Percentiles rank a stretch among this genome's conserved stretches.
Conservation (phyloP, 139 green algal genomes). For the Chlorella sp. region DNA sequence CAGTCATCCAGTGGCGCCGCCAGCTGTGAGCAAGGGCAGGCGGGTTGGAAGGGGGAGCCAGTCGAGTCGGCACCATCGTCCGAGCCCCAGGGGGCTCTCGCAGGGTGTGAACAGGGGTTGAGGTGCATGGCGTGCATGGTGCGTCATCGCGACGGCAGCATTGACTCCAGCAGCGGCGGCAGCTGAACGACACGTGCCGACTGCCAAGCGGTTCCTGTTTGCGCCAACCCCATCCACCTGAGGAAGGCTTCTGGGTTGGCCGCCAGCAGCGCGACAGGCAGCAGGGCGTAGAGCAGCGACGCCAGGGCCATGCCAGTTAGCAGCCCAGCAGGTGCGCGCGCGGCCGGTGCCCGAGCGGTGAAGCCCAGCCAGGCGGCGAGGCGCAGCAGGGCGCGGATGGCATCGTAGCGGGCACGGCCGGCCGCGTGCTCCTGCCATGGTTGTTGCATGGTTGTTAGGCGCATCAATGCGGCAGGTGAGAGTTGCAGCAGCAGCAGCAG, state of each 20-base stretch:
- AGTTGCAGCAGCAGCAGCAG: too few species aligned
- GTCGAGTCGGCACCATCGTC: too few species aligned
- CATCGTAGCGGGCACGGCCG: background rate
- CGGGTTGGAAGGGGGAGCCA: background rate
- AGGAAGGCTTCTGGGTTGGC: background rate
- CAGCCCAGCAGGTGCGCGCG: background rate
- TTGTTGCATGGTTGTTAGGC: too few species aligned
- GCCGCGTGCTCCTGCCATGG: background rate
- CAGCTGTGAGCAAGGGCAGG: background rate
- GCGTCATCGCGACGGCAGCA: background rate
- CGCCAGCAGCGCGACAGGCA: background rate
- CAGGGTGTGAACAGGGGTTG: background rate
- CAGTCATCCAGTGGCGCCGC: background rate
- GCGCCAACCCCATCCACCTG: background rate
- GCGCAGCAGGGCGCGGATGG: background rate
- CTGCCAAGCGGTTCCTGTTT: too few species aligned
- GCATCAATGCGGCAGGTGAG: too few species aligned
- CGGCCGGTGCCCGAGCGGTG: background rate
- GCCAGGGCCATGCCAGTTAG: background rate
- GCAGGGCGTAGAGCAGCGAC: background rate
- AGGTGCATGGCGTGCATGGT: background rate
- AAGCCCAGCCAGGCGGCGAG: constrained; percentile 3
- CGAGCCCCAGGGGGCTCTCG: too few species aligned
- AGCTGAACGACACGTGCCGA: background rate
- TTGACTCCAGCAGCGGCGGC: background rate